Conservation (phyloP, 73 alveolate genomes). For the Uronychia setigera region DNA sequence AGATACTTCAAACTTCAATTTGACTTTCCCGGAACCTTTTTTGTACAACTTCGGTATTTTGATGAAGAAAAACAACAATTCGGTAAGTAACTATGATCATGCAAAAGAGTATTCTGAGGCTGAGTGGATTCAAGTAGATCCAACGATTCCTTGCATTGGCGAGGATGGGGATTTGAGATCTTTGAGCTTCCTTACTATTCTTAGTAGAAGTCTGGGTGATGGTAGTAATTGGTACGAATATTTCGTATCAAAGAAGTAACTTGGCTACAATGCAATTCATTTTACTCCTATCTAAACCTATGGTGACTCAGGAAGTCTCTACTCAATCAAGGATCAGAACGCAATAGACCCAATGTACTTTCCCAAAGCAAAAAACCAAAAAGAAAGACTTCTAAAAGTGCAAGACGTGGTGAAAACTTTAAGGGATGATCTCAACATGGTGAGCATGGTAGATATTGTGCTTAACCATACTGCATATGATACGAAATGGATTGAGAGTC, state of each 20-base stretch:
- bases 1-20: not conserved
- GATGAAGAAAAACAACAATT: not conserved
- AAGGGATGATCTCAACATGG: constrained; percentile 60
- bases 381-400: constrained; percentile 17
- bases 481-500: constrained; percentile 78
- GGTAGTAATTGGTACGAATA: constrained; percentile 41
- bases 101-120: constrained; percentile 30
- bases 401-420: constrained; percentile 12
- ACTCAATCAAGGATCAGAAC: constrained; percentile 51
- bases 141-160: constrained; percentile 14
- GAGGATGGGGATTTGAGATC: constrained; percentile 6
- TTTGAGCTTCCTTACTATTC: constrained; percentile 42
- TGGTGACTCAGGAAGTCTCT: constrained; percentile 60
- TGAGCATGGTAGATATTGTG: constrained; percentile 88
- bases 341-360: constrained; percentile 32
- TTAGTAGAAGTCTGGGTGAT: constrained; percentile 40
- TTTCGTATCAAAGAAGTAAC: constrained; percentile 3
- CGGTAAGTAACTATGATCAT: not conserved
- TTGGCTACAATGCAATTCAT: constrained; percentile 82
- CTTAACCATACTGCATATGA: constrained; percentile 94
- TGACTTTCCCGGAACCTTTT: not conserved
- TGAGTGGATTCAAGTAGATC: constrained; percentile 52
- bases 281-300: constrained; percentile 74
- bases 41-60: not conserved
- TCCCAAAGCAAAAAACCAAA: not conserved